Evolutionary conservation across 106 monocot species (phyloP).

Genomic region (Dendrobium huoshanense): DNA sequence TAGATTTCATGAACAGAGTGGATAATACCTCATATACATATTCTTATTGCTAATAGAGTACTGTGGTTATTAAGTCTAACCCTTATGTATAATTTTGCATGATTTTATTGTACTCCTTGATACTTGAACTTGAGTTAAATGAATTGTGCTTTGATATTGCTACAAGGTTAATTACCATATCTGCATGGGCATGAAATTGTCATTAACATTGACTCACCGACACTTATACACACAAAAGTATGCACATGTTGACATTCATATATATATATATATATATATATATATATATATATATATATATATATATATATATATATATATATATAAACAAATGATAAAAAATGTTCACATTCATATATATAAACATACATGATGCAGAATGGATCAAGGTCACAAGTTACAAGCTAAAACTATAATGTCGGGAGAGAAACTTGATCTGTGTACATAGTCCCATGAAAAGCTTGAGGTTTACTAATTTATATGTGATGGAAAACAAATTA

Average conservation of each 20-base stretch:
- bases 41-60: neutral
- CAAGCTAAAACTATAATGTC: too few species aligned
- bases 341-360: too few species aligned
- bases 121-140: neutral
- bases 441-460: too few species aligned
- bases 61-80: neutral
- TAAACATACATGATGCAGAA: too few species aligned
- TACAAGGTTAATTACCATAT: neutral
- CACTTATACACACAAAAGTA: neutral
- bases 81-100: neutral
- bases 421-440: too few species aligned
- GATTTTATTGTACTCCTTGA: neutral
- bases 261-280: too few species aligned
- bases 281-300: too few species aligned
- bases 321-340: too few species aligned
- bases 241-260: neutral
- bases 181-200: neutral
- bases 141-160: neutral
- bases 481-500: too few species aligned
- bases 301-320: too few species aligned
- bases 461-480: too few species aligned
- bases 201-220: neutral
- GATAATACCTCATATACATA: neutral
- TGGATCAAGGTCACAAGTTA: too few species aligned
- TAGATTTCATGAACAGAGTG: neutral